phyloP scores from a whole-genome alignment of 2,329 filamentous ascomycete species.

The Mariannaea sp. region DNA sequence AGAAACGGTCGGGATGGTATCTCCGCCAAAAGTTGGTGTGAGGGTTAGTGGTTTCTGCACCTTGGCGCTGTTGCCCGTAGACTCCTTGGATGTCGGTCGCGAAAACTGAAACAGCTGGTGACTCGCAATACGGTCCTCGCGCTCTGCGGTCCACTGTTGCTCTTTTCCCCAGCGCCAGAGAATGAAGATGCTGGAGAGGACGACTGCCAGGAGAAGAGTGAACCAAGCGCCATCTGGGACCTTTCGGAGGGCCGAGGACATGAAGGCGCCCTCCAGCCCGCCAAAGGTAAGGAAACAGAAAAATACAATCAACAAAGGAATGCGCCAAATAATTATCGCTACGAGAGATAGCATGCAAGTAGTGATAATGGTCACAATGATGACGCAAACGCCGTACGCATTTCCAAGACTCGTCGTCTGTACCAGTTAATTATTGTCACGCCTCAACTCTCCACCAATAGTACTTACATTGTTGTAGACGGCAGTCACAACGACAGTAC shows the following conservation, averaged over 20 bases:
- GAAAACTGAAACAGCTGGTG: slow-evolving; percentile 48
- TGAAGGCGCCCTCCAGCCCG: slow-evolving; percentile 67
- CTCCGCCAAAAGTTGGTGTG: slow-evolving; percentile 42
- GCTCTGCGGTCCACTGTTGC: slow-evolving; percentile 72
- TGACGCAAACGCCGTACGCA: slow-evolving; percentile 78
- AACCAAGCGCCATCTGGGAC: slow-evolving; percentile 79
- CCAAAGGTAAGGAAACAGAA: slow-evolving; percentile 65
- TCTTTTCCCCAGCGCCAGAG: slow-evolving; percentile 83
- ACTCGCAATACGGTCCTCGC: slow-evolving; percentile 60
- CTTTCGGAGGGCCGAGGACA: slow-evolving; percentile 70
- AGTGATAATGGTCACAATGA: slow-evolving; percentile 73
- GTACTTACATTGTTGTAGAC: slow-evolving; percentile 68
- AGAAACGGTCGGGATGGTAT: slow-evolving; percentile 50
- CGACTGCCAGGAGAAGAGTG: slow-evolving; percentile 64
- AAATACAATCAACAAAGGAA: slow-evolving; percentile 62
- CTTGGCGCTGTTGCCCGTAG: background rate
- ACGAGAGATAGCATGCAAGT: slow-evolving; percentile 74
- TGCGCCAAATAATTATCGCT: slow-evolving; percentile 71
- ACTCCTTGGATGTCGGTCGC: background rate
- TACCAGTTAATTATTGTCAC: background rate
- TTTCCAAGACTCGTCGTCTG: slow-evolving; percentile 70
- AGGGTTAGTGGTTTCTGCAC: background rate
- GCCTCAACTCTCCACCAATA: too few relatives aligned
- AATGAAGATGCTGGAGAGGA: slow-evolving; percentile 67
- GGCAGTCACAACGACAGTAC: slow-evolving; percentile 70